A percentile compares a stretch with the other conserved stretches of the same genome.
phyloP scores from a whole-genome alignment of 2,329 filamentous ascomycete species.

The Colletotrichum sp. region DNA sequence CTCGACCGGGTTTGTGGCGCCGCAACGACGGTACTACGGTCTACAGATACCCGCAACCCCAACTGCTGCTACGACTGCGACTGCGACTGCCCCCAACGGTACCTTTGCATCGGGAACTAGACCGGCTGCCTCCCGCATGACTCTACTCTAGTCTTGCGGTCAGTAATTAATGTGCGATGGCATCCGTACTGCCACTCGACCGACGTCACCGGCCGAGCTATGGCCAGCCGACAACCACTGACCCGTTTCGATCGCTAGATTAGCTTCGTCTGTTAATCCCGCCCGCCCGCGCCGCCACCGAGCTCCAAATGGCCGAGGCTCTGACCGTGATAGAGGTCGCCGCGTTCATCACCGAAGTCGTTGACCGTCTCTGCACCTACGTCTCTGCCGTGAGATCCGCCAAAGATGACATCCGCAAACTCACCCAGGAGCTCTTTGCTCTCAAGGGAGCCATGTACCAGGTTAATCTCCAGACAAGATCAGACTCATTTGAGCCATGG shows the following conservation, averaged over 20 bases:
- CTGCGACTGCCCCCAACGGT: neutral
- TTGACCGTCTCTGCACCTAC: constrained; percentile 24
- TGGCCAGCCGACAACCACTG: neutral
- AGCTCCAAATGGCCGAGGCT: constrained; percentile 23
- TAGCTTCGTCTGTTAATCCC: neutral
- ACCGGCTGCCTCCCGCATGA: neutral
- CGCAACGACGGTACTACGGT: neutral
- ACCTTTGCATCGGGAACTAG: neutral
- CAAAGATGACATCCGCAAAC: constrained; percentile 26
- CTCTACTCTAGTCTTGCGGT: neutral
- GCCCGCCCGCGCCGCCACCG: neutral
- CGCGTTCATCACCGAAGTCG: constrained; percentile 21
- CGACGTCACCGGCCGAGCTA: neutral
- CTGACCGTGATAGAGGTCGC: constrained; percentile 24
- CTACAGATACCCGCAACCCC: neutral
- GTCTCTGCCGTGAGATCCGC: constrained; percentile 23
- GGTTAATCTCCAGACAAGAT: constrained; percentile 11
- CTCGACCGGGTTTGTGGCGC: neutral
- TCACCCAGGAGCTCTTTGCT: constrained; percentile 29
- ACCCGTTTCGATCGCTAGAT: neutral
- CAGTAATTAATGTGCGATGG: neutral
- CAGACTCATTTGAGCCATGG: neutral
- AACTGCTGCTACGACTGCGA: neutral
- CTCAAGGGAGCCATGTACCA: constrained; percentile 27
- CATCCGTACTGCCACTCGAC: neutral